These are phyloP conservation scores for sorghum (Sorghum bicolor) DNA, from an alignment of 176 grass and related monocot species.

Conservation along the genomic window DNA sequence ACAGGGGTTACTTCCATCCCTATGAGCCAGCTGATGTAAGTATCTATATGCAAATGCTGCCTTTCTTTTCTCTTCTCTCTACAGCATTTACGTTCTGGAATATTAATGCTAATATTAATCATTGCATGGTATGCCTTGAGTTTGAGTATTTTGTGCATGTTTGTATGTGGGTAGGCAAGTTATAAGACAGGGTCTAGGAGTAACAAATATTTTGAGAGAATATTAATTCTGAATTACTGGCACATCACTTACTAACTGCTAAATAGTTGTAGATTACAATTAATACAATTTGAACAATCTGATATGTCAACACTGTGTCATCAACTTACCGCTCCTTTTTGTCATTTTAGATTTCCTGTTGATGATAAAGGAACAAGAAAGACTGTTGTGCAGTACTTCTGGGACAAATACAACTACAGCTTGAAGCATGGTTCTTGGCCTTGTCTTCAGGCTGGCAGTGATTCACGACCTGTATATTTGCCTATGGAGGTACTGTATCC, in stretches of 20 bases:
- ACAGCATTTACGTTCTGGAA: background rate
- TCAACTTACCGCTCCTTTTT: background rate
- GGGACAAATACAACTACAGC: conserved; percentile 45
- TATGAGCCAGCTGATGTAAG: conserved; percentile 66
- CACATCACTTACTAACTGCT: background rate
- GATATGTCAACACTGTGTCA: background rate
- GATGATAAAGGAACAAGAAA: conserved; percentile 42
- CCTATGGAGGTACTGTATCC: conserved; percentile 62
- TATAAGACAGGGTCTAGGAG: background rate
- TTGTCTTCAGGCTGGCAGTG: conserved; percentile 75
- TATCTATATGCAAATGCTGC: background rate
- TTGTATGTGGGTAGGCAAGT: background rate
- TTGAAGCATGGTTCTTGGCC: conserved; percentile 49
- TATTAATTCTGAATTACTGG: background rate
- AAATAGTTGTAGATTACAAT: background rate
- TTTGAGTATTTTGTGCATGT: background rate
- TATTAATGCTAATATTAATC: background rate
- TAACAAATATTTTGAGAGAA: background rate
- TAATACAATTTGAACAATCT: background rate
- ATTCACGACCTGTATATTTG: conserved; percentile 62
- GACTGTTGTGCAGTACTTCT: conserved; percentile 71
- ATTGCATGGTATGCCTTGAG: background rate
- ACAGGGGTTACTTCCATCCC: conserved; percentile 53
- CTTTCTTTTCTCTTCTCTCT: background rate
- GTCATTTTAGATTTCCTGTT: conserved; percentile 56